Base-by-base conservation (phyloP, 768 basidiomycete species). In the Trametes maxima region DNA sequence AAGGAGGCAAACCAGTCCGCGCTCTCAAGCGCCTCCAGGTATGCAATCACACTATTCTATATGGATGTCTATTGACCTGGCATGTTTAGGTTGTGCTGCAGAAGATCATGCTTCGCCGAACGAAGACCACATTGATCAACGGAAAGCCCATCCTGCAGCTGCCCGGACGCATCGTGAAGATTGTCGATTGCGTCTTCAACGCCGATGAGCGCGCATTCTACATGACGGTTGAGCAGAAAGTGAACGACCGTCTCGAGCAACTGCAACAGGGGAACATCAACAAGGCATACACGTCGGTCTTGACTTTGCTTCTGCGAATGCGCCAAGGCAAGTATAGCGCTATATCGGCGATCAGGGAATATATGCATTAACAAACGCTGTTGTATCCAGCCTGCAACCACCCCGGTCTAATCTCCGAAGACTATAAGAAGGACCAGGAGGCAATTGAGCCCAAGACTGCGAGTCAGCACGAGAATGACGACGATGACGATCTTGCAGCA, bases 1-100 rank as follows among this genome's bases (percentile, higher is more conserved):
- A 91, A 72, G 78, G 62, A 62, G 93, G 83, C 35, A 79, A 80
- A 49, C 85, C 83, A 4, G 76, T 70, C 14, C 79, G 82, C 24
- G 91, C 94, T 2, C 89, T 95, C 85, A 95, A 92, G 68, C 81
- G 91, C 47, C 77, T 97, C 21, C 94, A 94, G 58, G 90, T 90
- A 56, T 42, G 76, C 63, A 28, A 1, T 28, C 22, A 19, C 21
- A 0, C 11, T 21, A 25, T 17, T 10, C 19, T 12, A 5, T 11
- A 21, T 10, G 3, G 35, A 0, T 21, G 10, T 22, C 36, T 1
- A 1, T 6, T 13, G 7, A 24, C 36, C 24, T 17, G 36, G 43
- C 19, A 21, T 42, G 2, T 2, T 17, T 67, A 93, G 85, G 85
- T 90, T 39, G 86, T 98, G 3, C 77, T 98, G 14, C 86, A 88